Evolutionary conservation across 805 yeast genomes (phyloP).

Genomic region (Saccharomycopsis guyanensis): DNA sequence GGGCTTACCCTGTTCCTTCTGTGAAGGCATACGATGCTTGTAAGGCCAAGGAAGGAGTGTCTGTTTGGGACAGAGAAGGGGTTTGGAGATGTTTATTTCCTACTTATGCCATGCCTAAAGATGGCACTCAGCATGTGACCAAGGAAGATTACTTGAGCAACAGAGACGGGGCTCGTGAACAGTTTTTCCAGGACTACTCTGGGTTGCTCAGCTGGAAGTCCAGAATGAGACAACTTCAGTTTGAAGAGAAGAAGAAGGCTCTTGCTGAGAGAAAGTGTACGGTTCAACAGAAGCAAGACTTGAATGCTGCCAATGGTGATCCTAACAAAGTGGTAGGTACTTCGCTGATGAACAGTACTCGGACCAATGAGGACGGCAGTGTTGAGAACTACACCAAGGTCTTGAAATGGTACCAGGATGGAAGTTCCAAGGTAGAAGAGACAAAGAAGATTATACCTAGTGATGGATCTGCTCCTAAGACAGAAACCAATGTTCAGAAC

Average conservation of each 20-base stretch:
- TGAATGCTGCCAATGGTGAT: background rate
- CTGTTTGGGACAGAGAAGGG: slow-evolving; percentile 80
- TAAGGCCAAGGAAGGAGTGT: slow-evolving; percentile 52
- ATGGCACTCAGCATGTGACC: slow-evolving; percentile 31
- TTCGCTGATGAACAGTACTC: slow-evolving; percentile 31
- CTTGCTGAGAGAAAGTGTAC: slow-evolving; percentile 23
- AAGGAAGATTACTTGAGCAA: slow-evolving; percentile 52
- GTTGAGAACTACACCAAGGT: slow-evolving; percentile 33
- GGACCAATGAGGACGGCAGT: slow-evolving; percentile 36
- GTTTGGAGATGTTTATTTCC: slow-evolving; percentile 91
- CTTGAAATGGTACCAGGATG: slow-evolving; percentile 36
- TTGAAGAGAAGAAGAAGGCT: slow-evolving; percentile 25
- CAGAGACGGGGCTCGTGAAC: slow-evolving; percentile 40
- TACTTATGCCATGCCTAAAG: slow-evolving; percentile 27
- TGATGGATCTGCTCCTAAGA: slow-evolving; percentile 32
- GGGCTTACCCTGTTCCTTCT: slow-evolving; percentile 53
- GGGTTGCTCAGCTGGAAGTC: slow-evolving; percentile 62
- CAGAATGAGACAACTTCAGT: slow-evolving; percentile 42
- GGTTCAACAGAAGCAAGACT: background rate
- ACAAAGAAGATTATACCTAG: slow-evolving; percentile 32
- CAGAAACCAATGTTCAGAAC: slow-evolving; percentile 23
- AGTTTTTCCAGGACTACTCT: slow-evolving; percentile 57
- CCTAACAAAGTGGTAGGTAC: slow-evolving; percentile 29
- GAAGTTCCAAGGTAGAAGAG: slow-evolving; percentile 33
- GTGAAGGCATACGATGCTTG: slow-evolving; percentile 56